Percentiles rank a stretch among this genome's conserved stretches.
These are phyloP conservation scores for Lepidium aucheri DNA, from an alignment of 345 rosid genomes.

Conservation along the genomic window DNA sequence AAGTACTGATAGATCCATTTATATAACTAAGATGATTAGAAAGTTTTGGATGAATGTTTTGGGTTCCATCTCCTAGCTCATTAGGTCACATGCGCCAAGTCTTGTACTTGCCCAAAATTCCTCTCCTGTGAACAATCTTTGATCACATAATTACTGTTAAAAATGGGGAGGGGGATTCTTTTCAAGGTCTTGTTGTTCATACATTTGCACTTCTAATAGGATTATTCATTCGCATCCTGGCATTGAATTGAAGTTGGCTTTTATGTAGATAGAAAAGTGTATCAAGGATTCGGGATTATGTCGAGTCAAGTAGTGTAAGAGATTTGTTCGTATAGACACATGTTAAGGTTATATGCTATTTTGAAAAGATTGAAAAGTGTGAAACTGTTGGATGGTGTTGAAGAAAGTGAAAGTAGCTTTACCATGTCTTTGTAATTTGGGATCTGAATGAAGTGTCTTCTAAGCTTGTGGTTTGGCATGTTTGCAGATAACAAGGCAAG, in stretches of 20 bases:
- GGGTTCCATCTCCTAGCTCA: neutral
- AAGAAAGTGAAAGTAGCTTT: no score
- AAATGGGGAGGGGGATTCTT: neutral
- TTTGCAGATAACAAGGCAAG: constrained; percentile 13
- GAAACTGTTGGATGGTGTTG: no score
- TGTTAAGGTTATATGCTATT: no score
- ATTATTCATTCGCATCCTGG: neutral
- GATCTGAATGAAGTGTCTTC: neutral
- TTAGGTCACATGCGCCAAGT: no score
- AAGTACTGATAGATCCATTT: neutral
- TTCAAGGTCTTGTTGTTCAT: no score
- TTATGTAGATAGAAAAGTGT: neutral
- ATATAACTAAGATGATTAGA: neutral
- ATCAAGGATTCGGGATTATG: neutral
- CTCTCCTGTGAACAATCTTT: neutral
- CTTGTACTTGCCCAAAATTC: no score
- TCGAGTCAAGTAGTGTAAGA: neutral
- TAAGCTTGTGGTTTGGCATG: neutral
- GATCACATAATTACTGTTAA: neutral
- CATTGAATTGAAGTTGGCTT: neutral
- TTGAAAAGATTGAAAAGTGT: no score
- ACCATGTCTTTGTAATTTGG: no score
- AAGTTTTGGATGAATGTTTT: neutral
- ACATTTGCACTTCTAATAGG: neutral
- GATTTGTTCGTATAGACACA: neutral